Conservation (phyloP, 768 basidiomycete species). For the Mycena vitilis region DNA sequence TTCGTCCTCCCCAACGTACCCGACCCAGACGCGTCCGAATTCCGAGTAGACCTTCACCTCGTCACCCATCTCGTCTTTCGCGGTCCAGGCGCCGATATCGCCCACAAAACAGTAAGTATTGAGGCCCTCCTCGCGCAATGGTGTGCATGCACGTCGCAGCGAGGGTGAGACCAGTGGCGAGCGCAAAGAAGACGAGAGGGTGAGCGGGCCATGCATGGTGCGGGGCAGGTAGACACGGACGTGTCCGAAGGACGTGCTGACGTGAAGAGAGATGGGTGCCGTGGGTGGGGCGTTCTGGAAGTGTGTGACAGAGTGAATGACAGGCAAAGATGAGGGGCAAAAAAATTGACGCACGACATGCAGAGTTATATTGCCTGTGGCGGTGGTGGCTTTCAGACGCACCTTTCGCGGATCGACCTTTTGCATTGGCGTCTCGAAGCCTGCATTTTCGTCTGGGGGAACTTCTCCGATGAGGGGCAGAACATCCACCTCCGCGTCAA, state of each 20-base stretch:
- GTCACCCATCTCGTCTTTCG: conserved; percentile 2
- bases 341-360: conserved; percentile 3
- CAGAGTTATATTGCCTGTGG: conserved; percentile 3
- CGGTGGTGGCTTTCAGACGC: not conserved
- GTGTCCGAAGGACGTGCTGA: not conserved
- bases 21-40: conserved; percentile 18
- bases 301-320: not conserved
- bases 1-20: conserved; percentile 19
- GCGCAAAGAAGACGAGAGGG: conserved; percentile 7
- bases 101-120: conserved; percentile 20
- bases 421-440: not conserved
- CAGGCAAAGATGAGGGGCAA: not conserved
- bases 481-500: conserved; percentile 16
- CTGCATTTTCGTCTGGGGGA: not conserved
- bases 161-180: conserved; percentile 11
- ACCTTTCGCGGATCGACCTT: not conserved
- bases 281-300: not conserved
- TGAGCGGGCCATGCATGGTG: conserved; percentile 17
- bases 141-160: conserved; percentile 4
- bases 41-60: not conserved
- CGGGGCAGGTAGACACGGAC: conserved; percentile 17
- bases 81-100: conserved; percentile 11
- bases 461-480: not conserved
- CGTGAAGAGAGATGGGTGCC: not conserved
- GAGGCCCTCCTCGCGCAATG: conserved; percentile 2